Evolutionary conservation across 805 yeast species (phyloP).

Genomic region (Debaryomyces prosopidis): DNA sequence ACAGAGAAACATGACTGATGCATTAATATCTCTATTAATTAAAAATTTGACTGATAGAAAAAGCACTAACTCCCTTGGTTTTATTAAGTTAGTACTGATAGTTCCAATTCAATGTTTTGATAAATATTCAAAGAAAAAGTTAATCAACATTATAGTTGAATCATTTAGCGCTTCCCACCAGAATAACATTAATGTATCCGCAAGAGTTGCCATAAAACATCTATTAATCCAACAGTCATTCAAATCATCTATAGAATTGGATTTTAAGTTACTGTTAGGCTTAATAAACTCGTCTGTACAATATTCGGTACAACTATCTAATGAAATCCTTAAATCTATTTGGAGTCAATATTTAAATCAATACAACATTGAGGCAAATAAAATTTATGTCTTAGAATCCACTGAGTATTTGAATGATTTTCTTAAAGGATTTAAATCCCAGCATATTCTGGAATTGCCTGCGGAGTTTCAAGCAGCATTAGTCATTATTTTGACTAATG

Average conservation of each 20-base stretch:
- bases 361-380: conserved; percentile 24
- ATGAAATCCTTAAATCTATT: conserved; percentile 32
- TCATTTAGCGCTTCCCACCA: conserved; percentile 2
- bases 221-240: conserved; percentile 53
- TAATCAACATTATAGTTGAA: conserved; percentile 13
- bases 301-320: not conserved
- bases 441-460: not conserved
- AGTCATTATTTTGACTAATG: conserved; percentile 7
- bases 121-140: conserved; percentile 18
- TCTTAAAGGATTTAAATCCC: conserved; percentile 3
- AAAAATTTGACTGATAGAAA: conserved; percentile 3
- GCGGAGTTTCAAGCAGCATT: conserved; percentile 11
- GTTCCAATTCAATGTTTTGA: conserved; percentile 54
- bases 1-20: conserved; percentile 39
- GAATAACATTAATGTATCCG: not conserved
- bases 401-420: conserved; percentile 13
- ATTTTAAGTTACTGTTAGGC: conserved; percentile 23
- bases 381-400: conserved; percentile 18
- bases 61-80: not conserved
- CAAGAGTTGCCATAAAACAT: conserved; percentile 32
- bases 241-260: conserved; percentile 51
- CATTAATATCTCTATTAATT: conserved; percentile 22
- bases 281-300: conserved; percentile 13
- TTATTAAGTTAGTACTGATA: conserved; percentile 10
- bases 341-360: conserved; percentile 45